Evolutionary conservation across 2,329 filamentous ascomycete species (phyloP).

Genomic region (Bimuria novae-zelandiae): DNA sequence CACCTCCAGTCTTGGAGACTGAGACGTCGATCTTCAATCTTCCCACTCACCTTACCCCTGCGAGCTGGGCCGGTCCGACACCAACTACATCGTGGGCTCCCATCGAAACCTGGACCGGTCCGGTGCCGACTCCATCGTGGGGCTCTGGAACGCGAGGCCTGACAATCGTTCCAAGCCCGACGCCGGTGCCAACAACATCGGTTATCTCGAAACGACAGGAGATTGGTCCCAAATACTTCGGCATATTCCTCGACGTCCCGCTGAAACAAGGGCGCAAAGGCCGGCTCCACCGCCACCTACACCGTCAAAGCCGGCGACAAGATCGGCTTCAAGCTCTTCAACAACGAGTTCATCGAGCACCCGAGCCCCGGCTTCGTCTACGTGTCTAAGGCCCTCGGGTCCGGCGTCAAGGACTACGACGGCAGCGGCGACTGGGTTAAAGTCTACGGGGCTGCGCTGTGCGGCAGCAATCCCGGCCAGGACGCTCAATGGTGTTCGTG

Average conservation of each 20-base stretch:
- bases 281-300: constrained; percentile 43
- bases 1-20: background rate
- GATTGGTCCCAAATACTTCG: too few species aligned
- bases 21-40: too few species aligned
- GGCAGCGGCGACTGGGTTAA: constrained; percentile 58
- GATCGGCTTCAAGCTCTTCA: constrained; percentile 56
- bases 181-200: too few species aligned
- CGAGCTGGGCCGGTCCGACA: too few species aligned
- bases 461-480: constrained; percentile 26
- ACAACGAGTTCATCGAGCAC: constrained; percentile 54
- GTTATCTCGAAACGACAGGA: too few species aligned
- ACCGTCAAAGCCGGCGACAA: constrained; percentile 52
- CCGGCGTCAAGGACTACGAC: constrained; percentile 71
- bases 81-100: too few species aligned
- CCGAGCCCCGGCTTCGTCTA: constrained; percentile 46
- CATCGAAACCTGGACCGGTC: too few species aligned
- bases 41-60: too few species aligned
- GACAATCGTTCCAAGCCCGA: too few species aligned
- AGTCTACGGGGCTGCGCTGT: constrained; percentile 40
- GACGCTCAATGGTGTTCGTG: constrained; percentile 41
- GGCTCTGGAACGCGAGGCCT: too few species aligned
- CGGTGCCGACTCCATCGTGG: too few species aligned
- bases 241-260: too few species aligned
- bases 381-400: constrained; percentile 57
- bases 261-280: constrained; percentile 42